Evolutionary conservation across 192 early-diverging fungal species (phyloP), one percentile per base, ranked within the genome.

Genomic region (Jimgerdemannia flammicorona): DNA sequence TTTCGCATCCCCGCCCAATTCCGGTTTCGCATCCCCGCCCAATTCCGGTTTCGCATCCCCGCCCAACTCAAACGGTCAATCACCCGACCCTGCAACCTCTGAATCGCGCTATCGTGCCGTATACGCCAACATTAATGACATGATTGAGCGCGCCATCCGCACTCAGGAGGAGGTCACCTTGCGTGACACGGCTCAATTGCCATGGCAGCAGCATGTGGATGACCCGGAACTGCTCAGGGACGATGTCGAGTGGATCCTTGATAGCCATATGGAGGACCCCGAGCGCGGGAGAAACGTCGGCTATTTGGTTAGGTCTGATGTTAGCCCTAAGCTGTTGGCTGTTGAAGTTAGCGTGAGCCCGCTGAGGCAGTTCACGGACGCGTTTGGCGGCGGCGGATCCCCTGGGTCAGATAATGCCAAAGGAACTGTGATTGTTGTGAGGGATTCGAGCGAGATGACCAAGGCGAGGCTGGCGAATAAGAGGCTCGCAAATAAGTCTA

Each of bases 271-370:
- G 4, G 72, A 43, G 3, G 72, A 73, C 43, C 7, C 72, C 7
- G 40, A 14, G 3, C 72, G 29, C 44, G 72, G 64, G 8, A 49
- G 72, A 6, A 73, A 66, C 1, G 18, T 73, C 65, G 72, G 72
- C 4, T 73, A 73, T 42, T 18, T 73, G 3, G 44, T 73, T 64
- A 64, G 72, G 65, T 2, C 64, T 29, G 72, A 64, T 19, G 63
- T 43, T 18, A 42, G 65, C 3, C 65, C 72, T 18, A 66, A 49
- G 3, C 64, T 66, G 6, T 64, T 73, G 39, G 54, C 72, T 1
- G 72, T 73, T 9, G 72, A 73, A 64, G 40, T 73, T 9, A 73
- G 39, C 40, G 64, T 73, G 41, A 73, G 67, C 64, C 72, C 72
- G 43, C 39, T 73, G 19, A 64, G 67, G 17, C 72, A 64, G 9